Evolutionary conservation across 345 rosid species (phyloP), one percentile per base, ranked within the genome.

Genomic region (Anastatica hierochuntica): DNA sequence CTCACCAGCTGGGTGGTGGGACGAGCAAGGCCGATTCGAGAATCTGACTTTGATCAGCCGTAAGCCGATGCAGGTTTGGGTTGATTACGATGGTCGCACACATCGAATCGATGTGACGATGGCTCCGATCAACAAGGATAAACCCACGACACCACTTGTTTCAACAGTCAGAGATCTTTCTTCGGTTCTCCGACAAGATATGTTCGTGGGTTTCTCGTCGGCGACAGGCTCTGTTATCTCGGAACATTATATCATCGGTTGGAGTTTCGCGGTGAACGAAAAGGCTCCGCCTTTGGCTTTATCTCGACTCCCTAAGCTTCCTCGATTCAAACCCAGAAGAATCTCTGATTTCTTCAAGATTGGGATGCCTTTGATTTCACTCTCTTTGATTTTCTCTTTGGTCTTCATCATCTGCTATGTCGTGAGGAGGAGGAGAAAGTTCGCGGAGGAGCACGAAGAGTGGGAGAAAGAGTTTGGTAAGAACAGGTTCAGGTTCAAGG

Each of bases 391-490:
- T 6, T 46, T 76, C 19, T 55, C 49, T 0, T 38, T 43, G 0
- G 45, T 76, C 34, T 71, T 19, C 2, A 62, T 56, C 37, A 6
- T 45, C 0, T 56, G 56, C 9, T 78, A 47, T 48, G 8, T 47
- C 6, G 58, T 72, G 4, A 65, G 66, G 37, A 73, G 82, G 77
- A 76, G 20, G 53, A 77, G 30, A 27, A 88, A 79, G 43, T 84
- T 73, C 19, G 79, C 85, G 0, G 96, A 88, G 33, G 78, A 53
- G 52, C 68, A 72, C 5, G 96, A 90, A 6, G 79, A 77, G 0
- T 87, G 96, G 98, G 95, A 82, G 58, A 69, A 71, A 24, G 90
- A 84, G 50, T 65, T 75, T 30, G 95, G 95, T 15, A 95, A 94
- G 44, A 94, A 84, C 21, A 53, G 98, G 24, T 87, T 72, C 62